Evolutionary conservation across 116 monocot species (phyloP).

Genomic region (Posidonia oceanica): DNA sequence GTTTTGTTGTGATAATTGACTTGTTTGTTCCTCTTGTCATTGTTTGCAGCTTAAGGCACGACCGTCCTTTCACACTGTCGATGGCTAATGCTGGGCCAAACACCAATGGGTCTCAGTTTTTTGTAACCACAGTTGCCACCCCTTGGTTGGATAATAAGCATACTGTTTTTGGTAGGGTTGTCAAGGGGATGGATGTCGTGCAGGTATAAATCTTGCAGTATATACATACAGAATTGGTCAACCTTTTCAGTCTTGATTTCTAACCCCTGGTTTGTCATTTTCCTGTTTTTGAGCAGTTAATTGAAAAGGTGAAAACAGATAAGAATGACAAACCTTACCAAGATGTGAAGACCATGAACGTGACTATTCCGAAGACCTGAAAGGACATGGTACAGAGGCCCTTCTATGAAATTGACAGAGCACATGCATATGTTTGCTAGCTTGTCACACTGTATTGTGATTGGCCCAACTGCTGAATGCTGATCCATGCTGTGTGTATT

Average conservation of each 20-base stretch:
- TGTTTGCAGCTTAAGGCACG: constrained; percentile 87
- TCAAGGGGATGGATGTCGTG: constrained; percentile 98
- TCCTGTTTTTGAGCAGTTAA: constrained; percentile 25
- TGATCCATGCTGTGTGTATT: too few species aligned
- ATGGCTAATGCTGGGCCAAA: constrained; percentile 98
- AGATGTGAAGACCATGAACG: constrained; percentile 94
- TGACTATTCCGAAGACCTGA: constrained; percentile 61
- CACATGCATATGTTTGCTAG: too few species aligned
- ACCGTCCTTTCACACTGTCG: constrained; percentile 91
- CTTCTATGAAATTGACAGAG: too few species aligned
- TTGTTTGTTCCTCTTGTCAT: background rate
- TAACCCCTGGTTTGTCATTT: background rate
- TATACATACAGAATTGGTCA: background rate
- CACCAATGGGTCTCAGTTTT: constrained; percentile 95
- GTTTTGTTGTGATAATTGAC: background rate
- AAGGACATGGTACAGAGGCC: background rate
- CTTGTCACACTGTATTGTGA: too few species aligned
- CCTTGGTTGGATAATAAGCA: constrained; percentile 98
- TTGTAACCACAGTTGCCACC: constrained; percentile 93
- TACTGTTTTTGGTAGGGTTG: constrained; percentile 91
- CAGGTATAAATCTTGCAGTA: constrained; percentile 39
- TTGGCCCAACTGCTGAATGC: too few species aligned
- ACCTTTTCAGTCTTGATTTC: background rate
- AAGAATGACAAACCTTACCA: constrained; percentile 92
- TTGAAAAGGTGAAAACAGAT: constrained; percentile 95